Evolutionary conservation across 2,329 filamentous ascomycete genomes (phyloP), one percentile per base, ranked within the genome.

Genomic region (Calonectria hongkongensis): DNA sequence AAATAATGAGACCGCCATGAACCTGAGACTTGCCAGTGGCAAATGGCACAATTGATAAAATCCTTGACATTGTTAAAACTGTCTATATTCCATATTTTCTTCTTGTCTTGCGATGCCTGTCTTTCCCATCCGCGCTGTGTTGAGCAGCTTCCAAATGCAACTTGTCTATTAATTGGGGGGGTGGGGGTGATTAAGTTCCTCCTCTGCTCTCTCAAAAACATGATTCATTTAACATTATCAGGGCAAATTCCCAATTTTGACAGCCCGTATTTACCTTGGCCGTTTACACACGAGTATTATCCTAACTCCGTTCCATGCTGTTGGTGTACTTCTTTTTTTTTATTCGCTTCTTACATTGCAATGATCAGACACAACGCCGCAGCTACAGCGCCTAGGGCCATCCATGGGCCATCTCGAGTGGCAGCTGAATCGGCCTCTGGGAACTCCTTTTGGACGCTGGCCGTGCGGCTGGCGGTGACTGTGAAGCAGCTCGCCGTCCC

Each of bases 401-500:
- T 27, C n/a, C 60, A 54, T 21, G 77, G 73, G 27, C 54, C 67
- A 36, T 71, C 62, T 25, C 65, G 51, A 1, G 33, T 41, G 16
- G 66, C 56, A 10, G 9, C 33, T 13, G 18, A 41, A 43, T 43
- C 54, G 33, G 62, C 74, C 10, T 79, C 80, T 0, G 89, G 88
- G n/a, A 87, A 79, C 78, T 86, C 84, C 82, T 91, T 91, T 75
- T 88, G 87, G 65, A 92, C 87, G 33, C 89, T 90, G 8, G 85
- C 89, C n/a, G 90, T 92, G 56, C 87, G 86, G 9, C 87, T 87
- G 9, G 84, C 87, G 62, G 85, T 86, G 47, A 81, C 82, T 6
- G 91, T 89, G 36, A 92, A 92, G 84, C 95, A 97, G 81, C 92
- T 95, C 27, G 89, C 90, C 25, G 88, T 88, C 1, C 94, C 95